These are phyloP conservation scores for Diutina siamensis DNA, from an alignment of 1,139 yeast species.

Conservation along the genomic window DNA sequence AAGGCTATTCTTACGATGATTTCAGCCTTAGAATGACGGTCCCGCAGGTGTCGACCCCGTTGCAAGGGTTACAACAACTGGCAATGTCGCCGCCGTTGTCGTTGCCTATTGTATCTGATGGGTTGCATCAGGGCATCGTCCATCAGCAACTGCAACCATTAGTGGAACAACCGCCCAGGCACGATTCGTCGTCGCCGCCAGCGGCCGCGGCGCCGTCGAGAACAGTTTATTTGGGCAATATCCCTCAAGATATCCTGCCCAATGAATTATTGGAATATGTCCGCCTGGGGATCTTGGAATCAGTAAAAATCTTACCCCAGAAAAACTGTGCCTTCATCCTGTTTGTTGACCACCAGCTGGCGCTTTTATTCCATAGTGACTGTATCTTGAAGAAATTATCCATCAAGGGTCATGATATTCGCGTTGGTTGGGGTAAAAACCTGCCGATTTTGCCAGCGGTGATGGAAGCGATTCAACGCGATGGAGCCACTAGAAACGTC, in stretches of 20 bases:
- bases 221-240: constrained; percentile 83
- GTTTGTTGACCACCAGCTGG: constrained; percentile 51
- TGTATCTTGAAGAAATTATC: constrained; percentile 46
- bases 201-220: constrained; percentile 50
- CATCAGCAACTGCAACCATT: constrained; percentile 7
- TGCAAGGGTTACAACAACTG: background rate
- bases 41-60: background rate
- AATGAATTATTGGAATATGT: constrained; percentile 82
- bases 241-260: constrained; percentile 72
- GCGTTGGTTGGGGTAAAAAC: constrained; percentile 63
- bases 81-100: background rate
- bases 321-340: constrained; percentile 54
- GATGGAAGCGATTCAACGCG: constrained; percentile 62
- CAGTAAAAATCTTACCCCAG: constrained; percentile 43
- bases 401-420: constrained; percentile 44
- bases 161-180: constrained; percentile 11
- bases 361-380: constrained; percentile 49
- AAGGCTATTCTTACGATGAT: background rate
- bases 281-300: constrained; percentile 83
- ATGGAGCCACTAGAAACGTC: constrained; percentile 87
- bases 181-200: background rate
- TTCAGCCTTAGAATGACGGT: background rate
- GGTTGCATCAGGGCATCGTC: background rate
- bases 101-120: background rate
- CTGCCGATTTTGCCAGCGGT: constrained; percentile 59